Conservation (phyloP, 371 early-diverging fungal genomes). For the Funneliformis caledonium region DNA sequence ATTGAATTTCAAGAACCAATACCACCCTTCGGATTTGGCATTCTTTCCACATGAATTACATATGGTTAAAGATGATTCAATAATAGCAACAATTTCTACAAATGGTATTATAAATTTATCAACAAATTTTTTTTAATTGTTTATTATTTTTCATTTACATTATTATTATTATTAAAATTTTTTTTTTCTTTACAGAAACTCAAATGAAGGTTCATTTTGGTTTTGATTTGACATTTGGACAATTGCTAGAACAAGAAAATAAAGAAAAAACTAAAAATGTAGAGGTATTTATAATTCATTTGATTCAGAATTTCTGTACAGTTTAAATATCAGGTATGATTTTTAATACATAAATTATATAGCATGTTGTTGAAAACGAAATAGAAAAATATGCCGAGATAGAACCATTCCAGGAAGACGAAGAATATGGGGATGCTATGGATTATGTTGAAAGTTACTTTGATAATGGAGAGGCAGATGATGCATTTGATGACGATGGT, state of each 20-base stretch:
- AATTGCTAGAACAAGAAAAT: constrained; percentile 6
- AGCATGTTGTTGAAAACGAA: constrained; percentile 1
- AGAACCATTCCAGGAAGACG: constrained; percentile 56
- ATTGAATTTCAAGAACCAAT: constrained; percentile 1
- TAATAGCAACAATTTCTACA: constrained; percentile 5
- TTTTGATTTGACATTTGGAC: constrained; percentile 9
- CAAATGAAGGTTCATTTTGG: constrained; percentile 1
- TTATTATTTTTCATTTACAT: neutral
- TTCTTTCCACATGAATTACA: constrained; percentile 60
- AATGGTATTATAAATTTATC: neutral
- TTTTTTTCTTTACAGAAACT: neutral
- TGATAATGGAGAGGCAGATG: constrained; percentile 51
- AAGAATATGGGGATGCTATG: constrained; percentile 56
- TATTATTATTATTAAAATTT: constrained; percentile 1
- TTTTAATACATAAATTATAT: neutral
- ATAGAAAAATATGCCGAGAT: constrained; percentile 16
- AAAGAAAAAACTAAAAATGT: constrained; percentile 11
- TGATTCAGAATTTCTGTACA: neutral
- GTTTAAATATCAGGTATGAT: neutral
- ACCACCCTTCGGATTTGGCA: constrained; percentile 45
- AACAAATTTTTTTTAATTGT: too few species aligned
- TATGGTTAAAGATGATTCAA: constrained; percentile 51
- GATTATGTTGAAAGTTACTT: constrained; percentile 62
- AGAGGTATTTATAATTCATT: neutral
- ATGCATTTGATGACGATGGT: constrained; percentile 52